Evolutionary conservation across 257 asterid species (phyloP), one percentile per base, ranked within the genome.

Genomic region (Rehmannia glutinosa): DNA sequence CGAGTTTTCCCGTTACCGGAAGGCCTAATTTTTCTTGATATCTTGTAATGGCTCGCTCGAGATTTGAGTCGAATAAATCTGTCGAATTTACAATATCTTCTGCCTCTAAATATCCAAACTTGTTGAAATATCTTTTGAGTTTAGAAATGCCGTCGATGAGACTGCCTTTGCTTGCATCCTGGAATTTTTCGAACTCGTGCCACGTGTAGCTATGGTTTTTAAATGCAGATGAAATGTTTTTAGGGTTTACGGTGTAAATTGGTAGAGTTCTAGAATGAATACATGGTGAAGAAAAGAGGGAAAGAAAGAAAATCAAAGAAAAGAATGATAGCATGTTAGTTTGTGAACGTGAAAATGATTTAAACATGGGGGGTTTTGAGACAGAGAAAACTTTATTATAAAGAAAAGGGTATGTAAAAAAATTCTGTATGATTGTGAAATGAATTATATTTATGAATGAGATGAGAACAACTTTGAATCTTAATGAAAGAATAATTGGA

Each of bases 21-120:
- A 91, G 84, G 24, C 91, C 86, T 7, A 80, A 43, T 19, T 58
- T 85, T 1, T 62, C 30, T 59, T 91, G 97, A 52, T 88, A 91
- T 36, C 57, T 82, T 13, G 54, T 63, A 19, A 88, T 27, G n/a
- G 95, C 89, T 0, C 10, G 47, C 62, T 85, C 90, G 1, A 88
- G 81, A 0, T 63, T 53, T 5, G 69, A 73, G 32, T 91, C 95
- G 32, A 88, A 91, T 12, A 64, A 2, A 33, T 84, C 86, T 0
- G 82, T 77, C 2, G 73, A 64, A 20, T 73, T 80, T 9, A 5
- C 13, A 13, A 7, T 21, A 0, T 54, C 60, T 10, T 69, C 70
- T 1, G 20, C 39, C 1, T 75, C 74, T 19, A 86, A 52, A 46
- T 86, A 91, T 12, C 96, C 96, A 2, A 91, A 91, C 8, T 54